Evolutionary conservation across 2,329 filamentous ascomycete genomes (phyloP).

Genomic region (Aureobasidium zeae): DNA sequence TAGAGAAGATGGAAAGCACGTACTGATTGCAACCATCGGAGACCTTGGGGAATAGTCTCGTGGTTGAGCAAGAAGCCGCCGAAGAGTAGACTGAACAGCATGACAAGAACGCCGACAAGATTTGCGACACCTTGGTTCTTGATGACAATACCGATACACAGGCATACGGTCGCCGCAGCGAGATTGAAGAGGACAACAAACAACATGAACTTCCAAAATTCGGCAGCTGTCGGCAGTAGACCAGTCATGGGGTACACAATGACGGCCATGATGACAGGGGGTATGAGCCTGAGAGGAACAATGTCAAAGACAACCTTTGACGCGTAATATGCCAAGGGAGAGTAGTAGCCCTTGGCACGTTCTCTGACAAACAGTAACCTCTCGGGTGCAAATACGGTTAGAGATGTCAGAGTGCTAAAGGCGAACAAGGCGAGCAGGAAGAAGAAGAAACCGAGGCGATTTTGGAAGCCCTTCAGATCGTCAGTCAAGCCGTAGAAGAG

Average conservation of each 20-base stretch:
- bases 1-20: conserved; percentile 28
- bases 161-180: conserved; percentile 81
- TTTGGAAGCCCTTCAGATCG: conserved; percentile 96
- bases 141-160: conserved; percentile 94
- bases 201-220: conserved; percentile 86
- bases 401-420: conserved; percentile 87
- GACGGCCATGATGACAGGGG: conserved; percentile 86
- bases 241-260: conserved; percentile 99
- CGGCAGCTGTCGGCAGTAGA: conserved; percentile 66
- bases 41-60: conserved; percentile 75
- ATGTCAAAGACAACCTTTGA: conserved; percentile 99
- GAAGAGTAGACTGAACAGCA: conserved; percentile 94
- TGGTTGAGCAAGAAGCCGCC: conserved; percentile 91
- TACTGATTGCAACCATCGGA: conserved; percentile 79
- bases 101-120: conserved; percentile 85
- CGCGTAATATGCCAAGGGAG: conserved; percentile 84
- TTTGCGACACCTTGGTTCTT: conserved; percentile 87
- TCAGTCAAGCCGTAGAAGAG: conserved; percentile 94
- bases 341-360: conserved; percentile 92
- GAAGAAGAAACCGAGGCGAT: conserved; percentile 92
- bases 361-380: conserved; percentile 85
- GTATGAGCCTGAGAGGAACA: conserved; percentile 83
- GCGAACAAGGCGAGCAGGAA: conserved; percentile 93
- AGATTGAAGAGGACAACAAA: conserved; percentile 94
- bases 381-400: conserved; percentile 89